A percentile compares a stretch with the other conserved stretches of the same genome.
These are phyloP conservation scores for Hysterangium stoloniferum DNA, from an alignment of 768 basidiomycete genomes.

Conservation along the genomic window DNA sequence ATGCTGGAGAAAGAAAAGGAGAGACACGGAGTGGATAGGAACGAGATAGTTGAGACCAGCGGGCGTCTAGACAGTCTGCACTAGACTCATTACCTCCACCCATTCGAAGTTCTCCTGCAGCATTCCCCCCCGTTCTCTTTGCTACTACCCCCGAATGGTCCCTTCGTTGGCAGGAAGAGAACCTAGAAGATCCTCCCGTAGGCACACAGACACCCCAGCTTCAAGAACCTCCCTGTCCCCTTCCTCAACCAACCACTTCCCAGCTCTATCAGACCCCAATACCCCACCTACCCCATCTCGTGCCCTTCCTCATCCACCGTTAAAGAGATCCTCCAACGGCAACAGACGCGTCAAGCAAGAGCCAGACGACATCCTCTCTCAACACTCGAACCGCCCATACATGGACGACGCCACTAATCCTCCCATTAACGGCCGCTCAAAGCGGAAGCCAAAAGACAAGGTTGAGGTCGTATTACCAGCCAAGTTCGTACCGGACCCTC, in stretches of 20 bases:
- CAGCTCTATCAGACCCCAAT: conserved; percentile 56
- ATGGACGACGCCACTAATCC: conserved; percentile 21
- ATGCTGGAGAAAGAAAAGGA: too few relatives aligned
- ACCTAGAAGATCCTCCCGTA: conserved; percentile 69
- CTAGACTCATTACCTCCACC: neutral
- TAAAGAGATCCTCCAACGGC: conserved; percentile 37
- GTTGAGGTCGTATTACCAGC: conserved; percentile 23
- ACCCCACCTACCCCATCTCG: conserved; percentile 18
- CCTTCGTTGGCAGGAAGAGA: conserved; percentile 72
- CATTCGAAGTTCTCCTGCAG: neutral
- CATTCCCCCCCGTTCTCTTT: neutral
- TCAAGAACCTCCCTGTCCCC: conserved; percentile 28
- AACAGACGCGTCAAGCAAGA: conserved; percentile 67
- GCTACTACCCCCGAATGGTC: conserved; percentile 40
- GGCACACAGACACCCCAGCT: conserved; percentile 34
- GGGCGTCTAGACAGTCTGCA: conserved; percentile 2
- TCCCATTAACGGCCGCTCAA: conserved; percentile 38
- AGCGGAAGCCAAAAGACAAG: conserved; percentile 60
- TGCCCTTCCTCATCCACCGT: conserved; percentile 21
- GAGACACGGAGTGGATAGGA: too few relatives aligned
- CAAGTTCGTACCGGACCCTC: conserved; percentile 21
- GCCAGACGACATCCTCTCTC: conserved; percentile 52
- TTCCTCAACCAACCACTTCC: conserved; percentile 52
- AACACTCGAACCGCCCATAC: conserved; percentile 24
- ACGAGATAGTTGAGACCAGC: too few relatives aligned